A percentile compares a stretch with the other conserved stretches of the same genome.
Evolutionary conservation across 208 protist species (phyloP).

Genomic region (Trypanosoma cruzi): DNA sequence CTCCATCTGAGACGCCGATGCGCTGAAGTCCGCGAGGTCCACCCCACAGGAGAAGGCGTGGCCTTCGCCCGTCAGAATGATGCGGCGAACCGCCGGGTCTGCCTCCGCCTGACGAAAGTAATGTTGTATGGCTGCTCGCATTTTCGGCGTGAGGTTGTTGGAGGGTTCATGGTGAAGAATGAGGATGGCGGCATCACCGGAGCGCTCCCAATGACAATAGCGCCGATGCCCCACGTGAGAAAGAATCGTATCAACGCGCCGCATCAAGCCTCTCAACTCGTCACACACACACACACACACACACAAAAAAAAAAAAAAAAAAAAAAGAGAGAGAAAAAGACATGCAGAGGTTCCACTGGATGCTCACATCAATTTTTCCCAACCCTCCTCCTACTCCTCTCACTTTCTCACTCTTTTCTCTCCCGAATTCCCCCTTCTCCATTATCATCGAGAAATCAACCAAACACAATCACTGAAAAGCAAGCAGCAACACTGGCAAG

Average conservation of each 20-base stretch:
- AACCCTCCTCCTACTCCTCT: background rate
- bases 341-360: background rate
- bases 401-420: too few species aligned
- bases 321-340: background rate
- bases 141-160: conserved; percentile 40
- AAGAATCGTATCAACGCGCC: conserved; percentile 28
- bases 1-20: conserved; percentile 21
- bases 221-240: conserved; percentile 47
- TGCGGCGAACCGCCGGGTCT: conserved; percentile 34
- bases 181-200: conserved; percentile 40
- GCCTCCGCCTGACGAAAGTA: conserved; percentile 38
- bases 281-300: background rate
- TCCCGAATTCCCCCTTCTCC: too few species aligned
- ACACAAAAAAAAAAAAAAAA: background rate
- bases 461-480: background rate
- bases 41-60: conserved; percentile 76
- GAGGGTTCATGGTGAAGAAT: conserved; percentile 45
- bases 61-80: conserved; percentile 43
- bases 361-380: background rate
- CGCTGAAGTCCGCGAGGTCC: conserved; percentile 56
- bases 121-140: conserved; percentile 52
- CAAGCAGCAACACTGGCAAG: background rate
- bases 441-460: background rate
- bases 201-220: conserved; percentile 59
- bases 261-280: conserved; percentile 12